Evolutionary conservation across 1,284 basidiomycete genomes (phyloP).

Genomic region (Ceratobasidium sp.): DNA sequence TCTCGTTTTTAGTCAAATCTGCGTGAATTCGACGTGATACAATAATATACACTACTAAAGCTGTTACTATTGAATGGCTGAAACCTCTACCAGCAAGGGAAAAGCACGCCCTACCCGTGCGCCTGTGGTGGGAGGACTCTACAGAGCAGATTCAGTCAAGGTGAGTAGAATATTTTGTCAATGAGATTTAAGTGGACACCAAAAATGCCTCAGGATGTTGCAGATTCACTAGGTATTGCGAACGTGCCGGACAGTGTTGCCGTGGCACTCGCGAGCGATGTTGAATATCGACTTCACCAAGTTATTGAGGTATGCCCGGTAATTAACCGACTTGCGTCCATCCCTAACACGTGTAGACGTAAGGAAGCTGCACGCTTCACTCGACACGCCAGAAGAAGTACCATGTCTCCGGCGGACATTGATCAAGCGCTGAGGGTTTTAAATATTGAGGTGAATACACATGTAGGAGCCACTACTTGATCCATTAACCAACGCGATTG

Average conservation of each 20-base stretch:
- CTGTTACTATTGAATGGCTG: no score
- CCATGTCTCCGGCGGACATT: constrained; percentile 86
- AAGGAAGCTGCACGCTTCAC: constrained; percentile 96
- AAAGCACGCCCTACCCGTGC: constrained; percentile 28
- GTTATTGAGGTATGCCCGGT: constrained; percentile 73
- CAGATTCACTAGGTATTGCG: constrained; percentile 85
- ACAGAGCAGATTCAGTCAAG: constrained; percentile 32
- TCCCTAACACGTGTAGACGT: constrained; percentile 46
- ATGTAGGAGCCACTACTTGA: not conserved
- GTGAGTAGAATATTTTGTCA: not conserved
- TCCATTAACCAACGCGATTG: not conserved
- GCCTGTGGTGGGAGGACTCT: constrained; percentile 26
- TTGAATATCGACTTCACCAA: constrained; percentile 95
- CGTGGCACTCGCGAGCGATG: constrained; percentile 87
- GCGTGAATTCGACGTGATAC: no score
- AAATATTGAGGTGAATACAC: constrained; percentile 76
- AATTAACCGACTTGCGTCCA: constrained; percentile 8
- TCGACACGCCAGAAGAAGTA: constrained; percentile 87
- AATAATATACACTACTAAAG: no score
- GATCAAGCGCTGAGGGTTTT: constrained; percentile 91
- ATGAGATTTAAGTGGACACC: not conserved
- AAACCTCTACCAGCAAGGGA: constrained; percentile 18
- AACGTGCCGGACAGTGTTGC: constrained; percentile 81
- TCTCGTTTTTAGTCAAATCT: no score
- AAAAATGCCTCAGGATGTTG: constrained; percentile 71